phyloP scores from a whole-genome alignment of 495 filamentous ascomycete species.

The Aspergillus sparsus region DNA sequence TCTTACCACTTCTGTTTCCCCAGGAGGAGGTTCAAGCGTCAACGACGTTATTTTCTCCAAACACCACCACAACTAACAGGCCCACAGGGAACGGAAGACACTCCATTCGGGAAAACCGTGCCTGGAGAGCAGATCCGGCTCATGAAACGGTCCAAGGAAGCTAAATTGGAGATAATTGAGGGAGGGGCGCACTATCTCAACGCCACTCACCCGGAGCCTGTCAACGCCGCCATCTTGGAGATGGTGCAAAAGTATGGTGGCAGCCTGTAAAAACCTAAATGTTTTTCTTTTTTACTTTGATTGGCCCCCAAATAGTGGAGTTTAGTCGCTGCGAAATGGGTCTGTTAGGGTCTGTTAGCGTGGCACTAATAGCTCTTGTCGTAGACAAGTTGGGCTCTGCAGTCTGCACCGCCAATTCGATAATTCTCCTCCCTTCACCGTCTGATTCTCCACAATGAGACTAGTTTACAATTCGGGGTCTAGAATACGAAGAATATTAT shows the following conservation, averaged over 20 bases:
- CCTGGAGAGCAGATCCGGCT: slow-evolving; percentile 58
- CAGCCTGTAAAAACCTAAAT: not conserved
- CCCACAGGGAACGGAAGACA: slow-evolving; percentile 54
- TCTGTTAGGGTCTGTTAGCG: not conserved
- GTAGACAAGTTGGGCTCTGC: too few species aligned
- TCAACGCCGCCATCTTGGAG: slow-evolving; percentile 52
- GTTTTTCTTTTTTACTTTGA: not conserved
- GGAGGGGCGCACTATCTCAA: slow-evolving; percentile 62
- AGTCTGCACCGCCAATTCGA: too few species aligned
- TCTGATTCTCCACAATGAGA: not conserved
- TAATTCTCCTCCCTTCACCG: not conserved
- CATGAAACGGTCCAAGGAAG: slow-evolving; percentile 55
- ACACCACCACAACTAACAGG: not conserved
- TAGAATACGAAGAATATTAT: too few species aligned
- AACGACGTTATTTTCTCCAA: not conserved
- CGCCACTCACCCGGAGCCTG: slow-evolving; percentile 57
- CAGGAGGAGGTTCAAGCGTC: not conserved
- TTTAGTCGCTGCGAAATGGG: not conserved
- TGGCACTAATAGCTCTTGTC: not conserved
- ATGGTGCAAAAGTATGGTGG: slow-evolving; percentile 35
- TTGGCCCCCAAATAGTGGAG: too few species aligned
- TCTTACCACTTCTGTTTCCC: not conserved
- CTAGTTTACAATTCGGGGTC: too few species aligned
- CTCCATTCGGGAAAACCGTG: slow-evolving; percentile 48
- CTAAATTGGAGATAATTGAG: slow-evolving; percentile 51